Percentiles rank a stretch among this genome's conserved stretches.
phyloP scores from a whole-genome alignment of 1,284 basidiomycete genomes.

The Sphagnurus paluster region DNA sequence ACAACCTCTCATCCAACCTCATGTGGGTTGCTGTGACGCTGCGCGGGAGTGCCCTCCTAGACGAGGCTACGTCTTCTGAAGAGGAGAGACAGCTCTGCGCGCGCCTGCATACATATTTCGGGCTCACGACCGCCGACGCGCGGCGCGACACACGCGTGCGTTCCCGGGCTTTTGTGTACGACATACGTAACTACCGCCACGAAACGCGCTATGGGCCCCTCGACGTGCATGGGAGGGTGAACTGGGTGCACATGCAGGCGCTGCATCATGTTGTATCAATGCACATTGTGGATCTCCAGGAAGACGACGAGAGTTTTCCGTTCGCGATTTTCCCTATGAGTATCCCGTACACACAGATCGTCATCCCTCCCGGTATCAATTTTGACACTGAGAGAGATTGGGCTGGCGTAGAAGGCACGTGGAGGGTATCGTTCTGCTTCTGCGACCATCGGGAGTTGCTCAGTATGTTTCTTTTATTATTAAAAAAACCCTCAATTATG shows the following conservation, averaged over 20 bases:
- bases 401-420: constrained; percentile 61
- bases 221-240: constrained; percentile 43
- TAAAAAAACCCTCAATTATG: constrained; percentile 6
- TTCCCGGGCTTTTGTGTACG: constrained; percentile 59
- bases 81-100: constrained; percentile 46
- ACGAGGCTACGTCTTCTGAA: constrained; percentile 27
- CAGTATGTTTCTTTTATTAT: constrained; percentile 36
- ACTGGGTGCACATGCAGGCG: constrained; percentile 61
- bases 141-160: constrained; percentile 29
- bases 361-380: constrained; percentile 39
- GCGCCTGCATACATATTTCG: constrained; percentile 54
- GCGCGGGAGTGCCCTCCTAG: constrained; percentile 43
- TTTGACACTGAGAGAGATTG: constrained; percentile 54
- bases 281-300: constrained; percentile 42
- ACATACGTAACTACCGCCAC: constrained; percentile 51
- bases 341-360: constrained; percentile 53
- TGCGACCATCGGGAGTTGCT: constrained; percentile 65
- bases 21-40: constrained; percentile 50
- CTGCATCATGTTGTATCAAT: constrained; percentile 58
- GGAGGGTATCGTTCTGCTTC: constrained; percentile 66
- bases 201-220: constrained; percentile 61
- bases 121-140: constrained; percentile 47
- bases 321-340: constrained; percentile 49
- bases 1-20: constrained; percentile 48
- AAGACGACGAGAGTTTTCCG: constrained; percentile 33